Evolutionary conservation across 2,329 filamentous ascomycete species (phyloP).

Genomic region (Diaporthe longicolla): DNA sequence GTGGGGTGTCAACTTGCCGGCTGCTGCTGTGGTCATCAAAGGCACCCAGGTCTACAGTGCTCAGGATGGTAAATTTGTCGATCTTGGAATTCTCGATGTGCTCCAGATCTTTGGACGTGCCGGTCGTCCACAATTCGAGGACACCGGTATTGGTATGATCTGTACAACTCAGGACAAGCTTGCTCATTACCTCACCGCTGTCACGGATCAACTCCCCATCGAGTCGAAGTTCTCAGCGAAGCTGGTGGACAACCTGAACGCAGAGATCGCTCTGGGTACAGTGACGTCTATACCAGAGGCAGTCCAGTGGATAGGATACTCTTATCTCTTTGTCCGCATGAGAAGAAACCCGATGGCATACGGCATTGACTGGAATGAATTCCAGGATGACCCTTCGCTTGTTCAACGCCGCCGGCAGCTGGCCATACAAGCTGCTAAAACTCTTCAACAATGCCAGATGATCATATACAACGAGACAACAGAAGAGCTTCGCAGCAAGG

Average conservation of each 20-base stretch:
- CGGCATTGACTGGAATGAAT: constrained; percentile 95
- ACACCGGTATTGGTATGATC: constrained; percentile 98
- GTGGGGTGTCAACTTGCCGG: constrained; percentile 98
- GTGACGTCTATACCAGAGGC: constrained; percentile 95
- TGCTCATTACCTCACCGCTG: constrained; percentile 89
- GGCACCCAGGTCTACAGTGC: constrained; percentile 97
- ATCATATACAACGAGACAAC: constrained; percentile 98
- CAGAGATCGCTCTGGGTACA: constrained; percentile 92
- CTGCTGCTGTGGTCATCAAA: constrained; percentile 97
- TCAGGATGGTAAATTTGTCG: constrained; percentile 95
- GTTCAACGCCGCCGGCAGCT: constrained; percentile 88
- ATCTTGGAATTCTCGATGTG: constrained; percentile 95
- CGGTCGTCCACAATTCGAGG: constrained; percentile 96
- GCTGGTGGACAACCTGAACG: constrained; percentile 96
- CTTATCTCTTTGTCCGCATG: constrained; percentile 98
- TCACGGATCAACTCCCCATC: constrained; percentile 96
- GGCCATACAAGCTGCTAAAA: constrained; percentile 88
- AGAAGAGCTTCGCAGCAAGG: constrained; percentile 92
- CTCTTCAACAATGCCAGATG: constrained; percentile 95
- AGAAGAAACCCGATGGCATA: constrained; percentile 91
- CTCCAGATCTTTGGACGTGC: constrained; percentile 98
- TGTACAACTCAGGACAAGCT: constrained; percentile 96
- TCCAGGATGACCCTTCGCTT: constrained; percentile 87
- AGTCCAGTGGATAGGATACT: constrained; percentile 98
- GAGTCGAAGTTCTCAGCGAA: constrained; percentile 97